A percentile compares a stretch with the other conserved stretches of the same genome.
phyloP scores from a whole-genome alignment of 2,329 filamentous ascomycete genomes.

The Cercospora sesami region DNA sequence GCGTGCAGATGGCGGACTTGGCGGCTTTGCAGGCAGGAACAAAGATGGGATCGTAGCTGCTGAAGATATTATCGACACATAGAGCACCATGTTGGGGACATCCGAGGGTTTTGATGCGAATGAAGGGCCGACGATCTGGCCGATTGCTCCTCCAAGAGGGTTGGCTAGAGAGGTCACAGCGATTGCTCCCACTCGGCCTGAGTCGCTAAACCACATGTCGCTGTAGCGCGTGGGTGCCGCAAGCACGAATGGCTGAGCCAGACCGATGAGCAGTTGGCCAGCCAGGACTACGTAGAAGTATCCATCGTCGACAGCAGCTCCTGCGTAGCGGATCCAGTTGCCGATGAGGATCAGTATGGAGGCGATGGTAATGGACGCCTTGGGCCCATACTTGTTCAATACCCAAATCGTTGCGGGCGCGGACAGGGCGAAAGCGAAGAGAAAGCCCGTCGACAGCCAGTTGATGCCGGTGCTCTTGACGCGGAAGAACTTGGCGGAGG shows the following conservation, averaged over 20 bases:
- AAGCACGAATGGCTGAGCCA: constrained; percentile 90
- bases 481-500: constrained; percentile 71
- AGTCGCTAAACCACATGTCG: constrained; percentile 89
- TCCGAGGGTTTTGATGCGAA: constrained; percentile 65
- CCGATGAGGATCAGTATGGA: constrained; percentile 74
- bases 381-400: constrained; percentile 75
- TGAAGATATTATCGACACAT: constrained; percentile 49
- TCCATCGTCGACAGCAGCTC: constrained; percentile 46
- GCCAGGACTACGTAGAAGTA: constrained; percentile 79
- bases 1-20: constrained; percentile 73
- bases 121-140: constrained; percentile 80
- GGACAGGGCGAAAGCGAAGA: constrained; percentile 76
- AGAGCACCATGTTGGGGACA: constrained; percentile 76
- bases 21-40: constrained; percentile 74
- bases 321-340: constrained; percentile 70
- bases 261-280: constrained; percentile 84
- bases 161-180: constrained; percentile 84
- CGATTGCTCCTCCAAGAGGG: constrained; percentile 83
- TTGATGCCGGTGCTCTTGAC: constrained; percentile 78
- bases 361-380: constrained; percentile 70
- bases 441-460: constrained; percentile 85
- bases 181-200: constrained; percentile 81
- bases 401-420: constrained; percentile 72
- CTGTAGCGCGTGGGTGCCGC: constrained; percentile 87
- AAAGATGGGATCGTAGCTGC: constrained; percentile 71